phyloP scores from a whole-genome alignment of 1,139 yeast species.

The Zhuliangozyma blackwelliae region DNA sequence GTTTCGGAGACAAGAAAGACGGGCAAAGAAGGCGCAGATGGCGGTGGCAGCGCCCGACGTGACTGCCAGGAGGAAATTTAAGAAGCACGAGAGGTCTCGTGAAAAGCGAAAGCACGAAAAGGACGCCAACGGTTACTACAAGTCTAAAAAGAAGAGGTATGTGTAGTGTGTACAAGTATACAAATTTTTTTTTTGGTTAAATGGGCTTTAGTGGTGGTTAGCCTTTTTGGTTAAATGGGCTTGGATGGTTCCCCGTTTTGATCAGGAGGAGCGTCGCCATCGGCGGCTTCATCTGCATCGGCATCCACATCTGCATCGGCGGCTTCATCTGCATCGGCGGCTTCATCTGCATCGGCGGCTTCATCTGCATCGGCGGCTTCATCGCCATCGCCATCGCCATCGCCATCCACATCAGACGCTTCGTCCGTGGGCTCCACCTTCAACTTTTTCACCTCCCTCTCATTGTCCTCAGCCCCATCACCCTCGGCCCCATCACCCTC shows the following conservation, averaged over 20 bases:
- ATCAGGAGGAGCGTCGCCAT: conserved; percentile 13
- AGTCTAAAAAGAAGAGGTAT: conserved; percentile 48
- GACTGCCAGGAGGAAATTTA: conserved; percentile 72
- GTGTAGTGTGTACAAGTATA: background rate
- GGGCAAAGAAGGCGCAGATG: conserved; percentile 68
- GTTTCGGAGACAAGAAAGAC: conserved; percentile 70
- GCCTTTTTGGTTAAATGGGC: no score
- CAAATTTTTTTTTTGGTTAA: background rate
- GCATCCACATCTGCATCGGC: conserved; percentile 11
- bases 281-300: conserved; percentile 1
- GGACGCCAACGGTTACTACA: conserved; percentile 76
- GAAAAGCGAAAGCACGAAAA: conserved; percentile 72
- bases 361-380: no score
- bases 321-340: conserved; percentile 4
- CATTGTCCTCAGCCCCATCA: conserved; percentile 14
- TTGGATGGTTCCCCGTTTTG: conserved; percentile 2
- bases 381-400: no score
- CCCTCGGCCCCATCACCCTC: conserved; percentile 1
- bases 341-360: conserved; percentile 2
- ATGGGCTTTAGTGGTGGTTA: no score
- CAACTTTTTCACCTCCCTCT: conserved; percentile 39
- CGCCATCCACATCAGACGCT: no score
- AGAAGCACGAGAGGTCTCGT: conserved; percentile 69
- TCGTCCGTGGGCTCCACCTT: conserved; percentile 9
- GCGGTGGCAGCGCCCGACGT: conserved; percentile 78